phyloP scores from a whole-genome alignment of 352 stramenopile genomes.

The Phytophthora capsici region DNA sequence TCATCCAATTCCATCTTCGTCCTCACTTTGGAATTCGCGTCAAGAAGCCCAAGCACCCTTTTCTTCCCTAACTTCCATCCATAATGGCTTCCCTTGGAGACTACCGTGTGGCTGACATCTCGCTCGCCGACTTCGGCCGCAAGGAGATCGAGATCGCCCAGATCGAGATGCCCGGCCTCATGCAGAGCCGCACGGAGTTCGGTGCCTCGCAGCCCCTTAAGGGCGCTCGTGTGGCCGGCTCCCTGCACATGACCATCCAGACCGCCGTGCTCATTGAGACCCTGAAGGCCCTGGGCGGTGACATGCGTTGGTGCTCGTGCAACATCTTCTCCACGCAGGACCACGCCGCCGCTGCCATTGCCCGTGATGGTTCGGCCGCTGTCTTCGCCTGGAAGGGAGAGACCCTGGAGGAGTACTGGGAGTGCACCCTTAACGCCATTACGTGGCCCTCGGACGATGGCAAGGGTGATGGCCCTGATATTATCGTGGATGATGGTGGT shows the following conservation, averaged over 20 bases:
- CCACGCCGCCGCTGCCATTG: constrained; percentile 97
- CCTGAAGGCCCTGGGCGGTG: constrained; percentile 94
- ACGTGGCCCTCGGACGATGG: constrained; percentile 97
- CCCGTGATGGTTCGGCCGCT: constrained; percentile 93
- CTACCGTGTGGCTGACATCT: constrained; percentile 96
- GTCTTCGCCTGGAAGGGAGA: constrained; percentile 99
- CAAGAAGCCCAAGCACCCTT: constrained; percentile 9
- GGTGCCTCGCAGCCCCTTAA: constrained; percentile 87
- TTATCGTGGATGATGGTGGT: constrained; percentile 99
- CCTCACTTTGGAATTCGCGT: constrained; percentile 36
- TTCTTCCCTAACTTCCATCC: neutral
- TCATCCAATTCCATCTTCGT: neutral
- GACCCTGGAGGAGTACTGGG: constrained; percentile 98
- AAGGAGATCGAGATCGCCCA: constrained; percentile 99
- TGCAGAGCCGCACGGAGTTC: constrained; percentile 96
- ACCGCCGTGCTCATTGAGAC: constrained; percentile 99
- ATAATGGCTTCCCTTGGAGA: constrained; percentile 73
- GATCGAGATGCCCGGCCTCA: constrained; percentile 99
- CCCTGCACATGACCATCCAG: constrained; percentile 99
- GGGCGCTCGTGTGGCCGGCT: constrained; percentile 94
- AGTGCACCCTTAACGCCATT: constrained; percentile 98
- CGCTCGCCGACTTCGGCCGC: constrained; percentile 97
- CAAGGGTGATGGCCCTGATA: constrained; percentile 96
- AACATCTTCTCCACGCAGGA: constrained; percentile 99
- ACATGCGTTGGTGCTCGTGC: constrained; percentile 99